Evolutionary conservation across 1,284 basidiomycete genomes (phyloP), one percentile per base, ranked within the genome.

Genomic region (Tilletia setariae): DNA sequence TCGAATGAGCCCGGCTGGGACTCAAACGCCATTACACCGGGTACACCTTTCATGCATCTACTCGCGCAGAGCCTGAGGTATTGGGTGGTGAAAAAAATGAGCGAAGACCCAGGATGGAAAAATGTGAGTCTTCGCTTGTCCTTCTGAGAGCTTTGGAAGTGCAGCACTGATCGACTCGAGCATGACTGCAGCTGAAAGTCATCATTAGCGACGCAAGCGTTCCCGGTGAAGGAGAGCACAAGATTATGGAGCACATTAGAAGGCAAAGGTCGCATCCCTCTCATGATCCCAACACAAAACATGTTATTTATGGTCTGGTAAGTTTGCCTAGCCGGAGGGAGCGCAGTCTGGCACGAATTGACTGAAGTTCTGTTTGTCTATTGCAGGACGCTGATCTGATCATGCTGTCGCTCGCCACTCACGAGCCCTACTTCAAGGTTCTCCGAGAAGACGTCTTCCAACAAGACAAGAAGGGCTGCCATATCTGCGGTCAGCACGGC

Each of bases 231-330:
- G 96, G 96, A 81, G 96, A 99, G 84, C 96, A 99, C 85, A 99
- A 99, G 86, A 98, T 99, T 76, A 98, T 99, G 93, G 96, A 98
- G 81, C 97, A 89, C 83, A 96, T 99, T 74, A 87, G 96, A 69
- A 87, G 94, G 63, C 94, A 97, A 79, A 88, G 96, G 63, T 87
- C 87, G 62, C 91, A 96, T 79, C 87, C 89, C 42, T 63, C 62
- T 16, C 91, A 98, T 85, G 91, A 98, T 83, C 90, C 96, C 35
- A 98, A 99, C 82, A 98, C 93, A 2, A 87, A 87, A 56, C 96
- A 99, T 83, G 94, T 97, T 72, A 98, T 99, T 75, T 98, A 98
- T 85, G 96, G 96, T 75, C 85, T 98, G 79, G 56, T 61, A 30
- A 61, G 56, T 61, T 16, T 19, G n/a, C 51, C 15, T 69, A 32